Conservation (phyloP, 164 flowering plant species). For the Dillenia suffruticosa region DNA sequence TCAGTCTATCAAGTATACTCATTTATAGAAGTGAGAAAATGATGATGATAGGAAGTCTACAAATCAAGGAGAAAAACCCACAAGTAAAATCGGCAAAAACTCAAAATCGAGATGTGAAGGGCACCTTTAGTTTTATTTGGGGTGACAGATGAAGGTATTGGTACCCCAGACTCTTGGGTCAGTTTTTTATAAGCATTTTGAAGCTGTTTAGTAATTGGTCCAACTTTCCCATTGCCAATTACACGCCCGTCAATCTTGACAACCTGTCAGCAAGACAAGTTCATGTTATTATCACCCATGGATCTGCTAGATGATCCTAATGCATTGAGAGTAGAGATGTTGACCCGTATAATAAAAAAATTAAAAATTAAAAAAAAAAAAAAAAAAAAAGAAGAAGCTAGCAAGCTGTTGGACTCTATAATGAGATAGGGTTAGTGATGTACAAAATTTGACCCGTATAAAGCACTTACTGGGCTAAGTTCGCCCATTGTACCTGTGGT, state of each 20-base stretch:
- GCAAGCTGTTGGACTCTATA: not conserved
- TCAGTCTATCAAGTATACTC: no score
- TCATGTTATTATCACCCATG: not conserved
- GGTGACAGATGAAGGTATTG: not conserved
- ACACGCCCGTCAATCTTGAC: conserved; percentile 78
- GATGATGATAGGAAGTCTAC: no score
- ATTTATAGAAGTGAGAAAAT: no score
- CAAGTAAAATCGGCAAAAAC: no score
- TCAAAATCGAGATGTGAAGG: no score
- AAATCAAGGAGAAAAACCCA: no score
- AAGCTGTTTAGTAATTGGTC: conserved; percentile 64
- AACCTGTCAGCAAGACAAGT: conserved; percentile 37
- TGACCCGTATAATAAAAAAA: no score
- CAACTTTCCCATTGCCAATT: conserved; percentile 82
- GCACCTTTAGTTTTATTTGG: no score
- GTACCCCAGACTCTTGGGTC: conserved; percentile 58
- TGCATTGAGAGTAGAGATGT: no score
- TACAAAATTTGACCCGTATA: not conserved
- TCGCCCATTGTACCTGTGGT: conserved; percentile 97
- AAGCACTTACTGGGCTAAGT: conserved; percentile 76
- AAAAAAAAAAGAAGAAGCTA: not conserved
- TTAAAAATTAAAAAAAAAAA: not conserved
- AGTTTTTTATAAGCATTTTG: conserved; percentile 63
- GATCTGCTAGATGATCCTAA: no score
- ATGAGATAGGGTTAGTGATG: not conserved